phyloP scores from a whole-genome alignment of 305 asterid species.

The Fraxinus sp. region DNA sequence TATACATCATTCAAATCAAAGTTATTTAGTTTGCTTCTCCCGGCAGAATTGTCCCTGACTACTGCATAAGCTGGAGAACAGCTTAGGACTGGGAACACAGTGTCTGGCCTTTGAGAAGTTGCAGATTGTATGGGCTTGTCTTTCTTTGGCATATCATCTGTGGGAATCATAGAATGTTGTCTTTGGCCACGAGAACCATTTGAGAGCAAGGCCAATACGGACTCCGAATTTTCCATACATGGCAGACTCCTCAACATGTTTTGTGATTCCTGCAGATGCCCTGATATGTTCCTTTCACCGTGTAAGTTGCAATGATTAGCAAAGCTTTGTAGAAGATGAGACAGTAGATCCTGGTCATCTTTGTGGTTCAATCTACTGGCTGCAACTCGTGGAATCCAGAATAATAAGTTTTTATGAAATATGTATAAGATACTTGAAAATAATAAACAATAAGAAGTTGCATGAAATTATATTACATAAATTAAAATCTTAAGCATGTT shows the following conservation, averaged over 20 bases:
- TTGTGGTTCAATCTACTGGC: slow-evolving; percentile 48
- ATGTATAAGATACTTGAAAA: slow-evolving; percentile 4
- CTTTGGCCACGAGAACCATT: slow-evolving; percentile 51
- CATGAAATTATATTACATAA: slow-evolving; percentile 8
- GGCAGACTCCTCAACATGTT: slow-evolving; percentile 46
- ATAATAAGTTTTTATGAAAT: slow-evolving; percentile 25
- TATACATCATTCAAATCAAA: slow-evolving; percentile 75
- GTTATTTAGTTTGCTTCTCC: slow-evolving; percentile 57
- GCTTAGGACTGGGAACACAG: slow-evolving; percentile 37
- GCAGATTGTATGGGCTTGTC: slow-evolving; percentile 32
- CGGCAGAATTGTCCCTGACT: slow-evolving; percentile 50
- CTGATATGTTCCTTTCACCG: slow-evolving; percentile 43
- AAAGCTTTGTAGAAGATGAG: slow-evolving; percentile 75
- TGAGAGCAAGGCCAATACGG: slow-evolving; percentile 44
- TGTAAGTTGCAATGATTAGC: slow-evolving; percentile 45
- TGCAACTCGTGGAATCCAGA: slow-evolving; percentile 36
- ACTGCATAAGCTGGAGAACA: slow-evolving; percentile 49
- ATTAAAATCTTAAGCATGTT: slow-evolving; percentile 3
- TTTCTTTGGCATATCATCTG: slow-evolving; percentile 40
- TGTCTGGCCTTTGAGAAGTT: slow-evolving; percentile 46
- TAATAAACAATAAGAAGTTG: slow-evolving; percentile 2
- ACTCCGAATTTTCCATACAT: slow-evolving; percentile 46
- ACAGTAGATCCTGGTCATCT: slow-evolving; percentile 59
- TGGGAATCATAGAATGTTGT: slow-evolving; percentile 32
- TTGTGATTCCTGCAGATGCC: slow-evolving; percentile 49